Conservation (phyloP, 768 basidiomycete species). For the Lactarius vividus region DNA sequence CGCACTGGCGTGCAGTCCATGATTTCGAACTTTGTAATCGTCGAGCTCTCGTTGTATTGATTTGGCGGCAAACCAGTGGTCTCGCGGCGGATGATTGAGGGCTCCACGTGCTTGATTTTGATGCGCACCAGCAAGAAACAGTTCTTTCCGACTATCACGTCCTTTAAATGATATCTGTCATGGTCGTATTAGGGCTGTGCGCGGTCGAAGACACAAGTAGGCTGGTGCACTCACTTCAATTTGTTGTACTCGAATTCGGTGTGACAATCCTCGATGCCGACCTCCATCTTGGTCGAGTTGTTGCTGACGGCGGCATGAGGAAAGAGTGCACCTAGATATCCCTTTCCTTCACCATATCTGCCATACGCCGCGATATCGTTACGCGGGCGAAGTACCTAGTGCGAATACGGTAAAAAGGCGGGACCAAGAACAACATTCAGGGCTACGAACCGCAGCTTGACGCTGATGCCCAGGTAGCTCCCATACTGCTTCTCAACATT, state of each 20-base stretch:
- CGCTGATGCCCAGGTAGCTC: slow-evolving; percentile 97
- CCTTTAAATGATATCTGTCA: slow-evolving; percentile 92
- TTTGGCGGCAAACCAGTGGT: slow-evolving; percentile 98
- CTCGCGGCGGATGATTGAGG: slow-evolving; percentile 95
- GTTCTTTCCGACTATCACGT: slow-evolving; percentile 99
- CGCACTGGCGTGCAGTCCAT: slow-evolving; percentile 99
- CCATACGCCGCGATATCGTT: slow-evolving; percentile 86
- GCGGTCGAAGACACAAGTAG: slow-evolving; percentile 33
- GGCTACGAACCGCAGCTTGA: slow-evolving; percentile 79
- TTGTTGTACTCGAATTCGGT: slow-evolving; percentile 99
- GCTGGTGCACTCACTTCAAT: slow-evolving; percentile 65
- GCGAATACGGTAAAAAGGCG: slow-evolving; percentile 5
- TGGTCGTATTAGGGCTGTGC: neutral
- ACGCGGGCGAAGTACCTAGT: slow-evolving; percentile 88
- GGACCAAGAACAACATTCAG: neutral
- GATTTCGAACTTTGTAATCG: slow-evolving; percentile 99
- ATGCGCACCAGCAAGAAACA: slow-evolving; percentile 98
- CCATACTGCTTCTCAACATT: slow-evolving; percentile 99
- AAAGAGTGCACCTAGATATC: slow-evolving; percentile 98
- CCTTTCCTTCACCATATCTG: slow-evolving; percentile 88
- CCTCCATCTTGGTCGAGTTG: slow-evolving; percentile 99
- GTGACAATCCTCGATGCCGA: slow-evolving; percentile 99
- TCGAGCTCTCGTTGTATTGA: slow-evolving; percentile 98
- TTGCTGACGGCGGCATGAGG: slow-evolving; percentile 99
- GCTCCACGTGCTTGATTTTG: slow-evolving; percentile 99